Base-by-base conservation (phyloP, 2,329 filamentous ascomycete species). In the Diaporthe ampelina region DNA sequence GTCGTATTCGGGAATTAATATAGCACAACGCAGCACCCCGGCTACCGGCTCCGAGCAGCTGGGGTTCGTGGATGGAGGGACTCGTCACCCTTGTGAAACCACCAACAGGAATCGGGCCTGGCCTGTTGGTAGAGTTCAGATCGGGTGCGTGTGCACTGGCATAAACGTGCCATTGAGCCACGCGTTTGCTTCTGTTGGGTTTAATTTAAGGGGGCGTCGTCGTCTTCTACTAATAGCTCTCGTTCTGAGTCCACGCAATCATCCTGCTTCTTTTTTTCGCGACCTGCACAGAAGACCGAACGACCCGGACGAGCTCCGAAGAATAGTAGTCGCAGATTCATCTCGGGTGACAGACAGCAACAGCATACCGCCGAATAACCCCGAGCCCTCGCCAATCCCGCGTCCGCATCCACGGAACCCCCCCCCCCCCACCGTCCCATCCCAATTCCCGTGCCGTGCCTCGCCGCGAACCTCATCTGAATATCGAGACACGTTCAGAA, bases 31-130 rank as follows among this genome's bases (percentile, higher is more conserved):
- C 40, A 43, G 6, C 29, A 56, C 50, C 52, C 68, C 50, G 35
- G 52, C 35, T 57, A 4, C 37, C 52, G 50, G 50, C 19, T 70
- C 63, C 63, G 63, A 52, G 61, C 26, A 11, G 48, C 40, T 24
- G 29, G 63, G 63, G 21, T 35, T 63, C 26, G 61, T 21, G 17
- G 45, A 24, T 19, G 29, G 58, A 35, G 45, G 45, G 61, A 52
- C 43, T 67, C 61, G 61, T 67, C 61, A 67, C 61, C 61, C 26
- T 37, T 52, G 61, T 67, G 63, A 67, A 67, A 67, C 63, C 29
- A 37, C 45, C 63, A 52, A 52, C 40, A 21, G 59, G 43, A 48
- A 35, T 7, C 11, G 1, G 37, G 59, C 24, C 58, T 21, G 21
- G 17, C 6, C 21, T 19, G 21, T 7, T 7, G 45, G 45, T 52